A percentile compares a stretch with the other conserved stretches of the same genome.
These are phyloP conservation scores for Fraxinus pennsylvanica DNA, from an alignment of 257 asterid genomes.

Conservation along the genomic window DNA sequence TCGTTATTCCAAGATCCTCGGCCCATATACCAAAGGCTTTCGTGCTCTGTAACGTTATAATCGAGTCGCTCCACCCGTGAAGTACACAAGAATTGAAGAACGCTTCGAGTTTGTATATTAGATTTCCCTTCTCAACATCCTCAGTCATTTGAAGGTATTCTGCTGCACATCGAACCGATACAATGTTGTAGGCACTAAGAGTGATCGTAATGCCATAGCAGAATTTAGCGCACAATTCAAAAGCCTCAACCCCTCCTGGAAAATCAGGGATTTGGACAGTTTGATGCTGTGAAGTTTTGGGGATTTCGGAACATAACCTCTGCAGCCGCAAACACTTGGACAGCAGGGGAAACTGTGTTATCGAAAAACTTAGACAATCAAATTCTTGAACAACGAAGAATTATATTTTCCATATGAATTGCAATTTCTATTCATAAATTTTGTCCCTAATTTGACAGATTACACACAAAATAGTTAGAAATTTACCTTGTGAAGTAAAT, in stretches of 20 bases:
- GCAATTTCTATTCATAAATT: not conserved
- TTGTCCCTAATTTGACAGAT: not conserved
- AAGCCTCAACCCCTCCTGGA: slow-evolving; percentile 82
- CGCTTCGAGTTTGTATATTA: slow-evolving; percentile 71
- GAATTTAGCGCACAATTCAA: slow-evolving; percentile 86
- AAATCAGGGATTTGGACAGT: slow-evolving; percentile 67
- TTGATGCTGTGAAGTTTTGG: slow-evolving; percentile 52
- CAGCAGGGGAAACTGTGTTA: slow-evolving; percentile 78
- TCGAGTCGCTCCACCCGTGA: slow-evolving; percentile 76
- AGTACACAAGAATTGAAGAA: slow-evolving; percentile 80
- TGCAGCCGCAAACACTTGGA: slow-evolving; percentile 75
- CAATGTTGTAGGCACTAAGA: slow-evolving; percentile 79
- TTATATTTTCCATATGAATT: not conserved
- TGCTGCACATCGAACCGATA: slow-evolving; percentile 70
- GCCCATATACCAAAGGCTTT: slow-evolving; percentile 55
- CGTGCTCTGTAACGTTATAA: slow-evolving; percentile 66
- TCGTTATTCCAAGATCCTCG: slow-evolving; percentile 64
- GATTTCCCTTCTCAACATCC: slow-evolving; percentile 82
- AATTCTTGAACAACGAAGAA: not conserved
- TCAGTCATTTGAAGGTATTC: slow-evolving; percentile 88
- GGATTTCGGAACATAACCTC: slow-evolving; percentile 54
- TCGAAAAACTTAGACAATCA: not conserved
- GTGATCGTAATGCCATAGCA: slow-evolving; percentile 88
- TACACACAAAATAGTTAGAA: not conserved
- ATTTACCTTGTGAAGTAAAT: slow-evolving; percentile 75